Conservation (phyloP, 805 yeast species). For the Saccharomycopsis sp. region DNA sequence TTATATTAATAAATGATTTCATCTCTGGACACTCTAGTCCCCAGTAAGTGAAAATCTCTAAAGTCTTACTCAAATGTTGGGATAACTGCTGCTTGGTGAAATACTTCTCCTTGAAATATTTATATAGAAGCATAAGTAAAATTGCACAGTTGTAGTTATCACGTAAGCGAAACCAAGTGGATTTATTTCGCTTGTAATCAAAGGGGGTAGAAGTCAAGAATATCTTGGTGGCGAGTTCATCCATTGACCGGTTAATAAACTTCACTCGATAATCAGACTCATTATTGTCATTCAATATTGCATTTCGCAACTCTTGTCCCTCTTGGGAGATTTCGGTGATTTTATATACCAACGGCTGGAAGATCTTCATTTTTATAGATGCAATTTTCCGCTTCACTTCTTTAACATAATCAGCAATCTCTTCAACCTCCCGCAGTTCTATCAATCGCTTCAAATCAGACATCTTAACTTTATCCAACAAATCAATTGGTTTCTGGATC, state of each 20-base stretch:
- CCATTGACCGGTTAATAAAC: background rate
- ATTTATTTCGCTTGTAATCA: conserved; percentile 1
- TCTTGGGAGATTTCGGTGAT: background rate
- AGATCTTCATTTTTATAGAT: background rate
- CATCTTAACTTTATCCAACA: background rate
- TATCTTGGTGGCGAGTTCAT: background rate
- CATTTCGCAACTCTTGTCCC: background rate
- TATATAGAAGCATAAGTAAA: background rate
- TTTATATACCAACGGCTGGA: background rate
- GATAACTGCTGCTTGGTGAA: background rate
- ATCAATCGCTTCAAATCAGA: background rate
- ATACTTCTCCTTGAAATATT: background rate
- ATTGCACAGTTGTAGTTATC: background rate
- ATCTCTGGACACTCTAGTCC: conserved; percentile 6
- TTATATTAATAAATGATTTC: too few relatives aligned
- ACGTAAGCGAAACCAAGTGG: conserved; percentile 5
- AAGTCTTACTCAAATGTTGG: background rate
- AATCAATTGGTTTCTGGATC: background rate
- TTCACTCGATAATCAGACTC: background rate
- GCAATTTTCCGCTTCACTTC: background rate
- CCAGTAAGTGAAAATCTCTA: conserved; percentile 3
- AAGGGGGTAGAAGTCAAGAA: background rate
- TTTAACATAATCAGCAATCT: background rate
- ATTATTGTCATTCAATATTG: background rate
- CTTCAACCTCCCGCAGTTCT: background rate